Evolutionary conservation across 345 rosid genomes (phyloP), one percentile per base, ranked within the genome.

Genomic region (Hirschfeldia incana): DNA sequence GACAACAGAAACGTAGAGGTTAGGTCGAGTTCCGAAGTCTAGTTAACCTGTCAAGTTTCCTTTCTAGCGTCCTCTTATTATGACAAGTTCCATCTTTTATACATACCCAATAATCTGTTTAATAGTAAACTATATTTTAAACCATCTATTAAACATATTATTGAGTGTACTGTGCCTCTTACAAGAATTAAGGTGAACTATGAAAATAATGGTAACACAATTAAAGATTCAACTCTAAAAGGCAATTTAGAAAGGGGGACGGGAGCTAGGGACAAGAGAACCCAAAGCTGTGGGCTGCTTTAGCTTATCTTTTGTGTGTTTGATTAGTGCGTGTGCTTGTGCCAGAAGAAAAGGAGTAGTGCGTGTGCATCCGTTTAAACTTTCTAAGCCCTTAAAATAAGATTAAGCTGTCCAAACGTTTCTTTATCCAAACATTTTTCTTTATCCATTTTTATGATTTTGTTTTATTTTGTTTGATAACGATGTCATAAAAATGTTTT

Each of bases 111-210:
- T 15, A 65, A 15, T 16, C 13, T 65, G 13, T 33, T 42, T 8
- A 3, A 42, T 42, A 42, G 3, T 21, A 21, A 42, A 4, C n/a
- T 15, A 46, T 46, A n/a, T 46, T 11, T 11, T 46, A 30, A 61
- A 27, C 34, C 3, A 60, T 60, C 65, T 28, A 61, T 28, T 39
- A 39, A 44, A 46, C 55, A 49, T 49, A 49, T 49, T 49, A 49
- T 49, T 49, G 55, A 49, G 55, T 49, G 16, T 49, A 86, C 69
- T 49, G 16, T 49, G 87, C 69, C 88, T 81, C 88, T 85, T 69
- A 44, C 67, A 75, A 64, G 70, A 77, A 67, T 59, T 30, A 75
- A 85, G 81, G 6, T 42, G 5, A 49, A n/a, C 55, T 49, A 49
- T n/a, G 55, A n/a, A 49, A 49, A n/a, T 5, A 13, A 49, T 49